Base-by-base conservation (phyloP, 2,329 filamentous ascomycete species). In the Aspergillus phoenicis region DNA sequence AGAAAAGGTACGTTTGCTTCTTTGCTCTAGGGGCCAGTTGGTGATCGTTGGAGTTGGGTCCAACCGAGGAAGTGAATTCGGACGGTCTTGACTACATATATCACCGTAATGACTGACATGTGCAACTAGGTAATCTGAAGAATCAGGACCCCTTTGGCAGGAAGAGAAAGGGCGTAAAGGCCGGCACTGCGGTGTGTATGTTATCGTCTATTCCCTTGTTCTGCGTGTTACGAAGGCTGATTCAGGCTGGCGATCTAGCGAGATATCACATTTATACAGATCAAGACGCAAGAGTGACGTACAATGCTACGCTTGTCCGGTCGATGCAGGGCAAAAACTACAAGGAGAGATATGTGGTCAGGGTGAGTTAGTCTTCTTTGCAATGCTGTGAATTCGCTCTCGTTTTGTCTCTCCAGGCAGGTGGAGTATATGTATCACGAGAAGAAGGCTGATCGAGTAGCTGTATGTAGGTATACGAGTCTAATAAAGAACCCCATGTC, bases 191-290 rank as follows among this genome's bases (percentile, higher is more conserved):
- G 13, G 53, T 26, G 15, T 43, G 39, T 56, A 47, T 15, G 53
- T 30, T 28, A 22, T 22, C 17, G 4, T 28, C 8, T n/a, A 41
- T 26, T 11, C 26, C 8, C 24, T 13, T 8, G 15, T 13, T 33
- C 11, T 20, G 22, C 5, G 56, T 2, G 8, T 11, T 15, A 2
- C 36, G 5, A 7, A 33, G 17, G 17, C 43, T n/a, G 13, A 24
- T 11, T 17, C 43, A 39, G 7, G 36, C 3, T 41, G 22, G 7
- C 7, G 22, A 20, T 17, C 60, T 49, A 89, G 87, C 81, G 36
- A 78, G 85, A n/a, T 86, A 87, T 69, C 87, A 86, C 62, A 74
- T 90, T 62, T 92, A 89, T 74, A 77, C 75, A 17, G 91, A 95
- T 71, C 58, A 68, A 3, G 83, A 49, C 13, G 69, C 83, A 0